Evolutionary conservation across 2,329 filamentous ascomycete species (phyloP).

Genomic region (Colletotrichum somersetense): DNA sequence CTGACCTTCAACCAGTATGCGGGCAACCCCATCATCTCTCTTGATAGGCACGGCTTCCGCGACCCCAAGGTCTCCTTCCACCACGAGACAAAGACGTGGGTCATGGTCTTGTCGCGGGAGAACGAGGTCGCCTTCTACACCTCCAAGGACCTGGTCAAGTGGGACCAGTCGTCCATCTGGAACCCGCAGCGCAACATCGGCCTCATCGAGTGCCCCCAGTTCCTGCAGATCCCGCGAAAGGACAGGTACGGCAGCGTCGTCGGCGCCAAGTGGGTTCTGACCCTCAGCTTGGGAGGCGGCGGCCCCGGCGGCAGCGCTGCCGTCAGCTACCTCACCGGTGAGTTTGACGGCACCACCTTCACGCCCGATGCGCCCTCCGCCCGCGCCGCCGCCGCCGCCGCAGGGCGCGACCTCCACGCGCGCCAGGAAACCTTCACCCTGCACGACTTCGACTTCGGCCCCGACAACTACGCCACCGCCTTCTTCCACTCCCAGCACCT

Average conservation of each 20-base stretch:
- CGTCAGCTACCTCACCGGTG: constrained; percentile 41
- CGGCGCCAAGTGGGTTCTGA: constrained; percentile 39
- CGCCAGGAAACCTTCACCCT: constrained; percentile 42
- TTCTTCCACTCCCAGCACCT: constrained; percentile 47
- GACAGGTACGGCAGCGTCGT: constrained; percentile 59
- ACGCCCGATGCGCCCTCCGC: constrained; percentile 29
- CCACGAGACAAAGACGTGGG: constrained; percentile 61
- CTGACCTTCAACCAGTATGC: constrained; percentile 72
- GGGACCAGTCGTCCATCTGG: constrained; percentile 55
- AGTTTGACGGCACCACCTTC: constrained; percentile 40
- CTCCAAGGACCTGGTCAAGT: constrained; percentile 68
- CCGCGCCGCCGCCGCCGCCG: not conserved
- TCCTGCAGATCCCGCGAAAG: constrained; percentile 55
- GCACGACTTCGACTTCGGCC: constrained; percentile 51
- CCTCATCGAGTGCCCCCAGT: constrained; percentile 53
- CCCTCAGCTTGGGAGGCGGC: constrained; percentile 38
- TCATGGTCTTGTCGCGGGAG: constrained; percentile 69
- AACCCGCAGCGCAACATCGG: constrained; percentile 55
- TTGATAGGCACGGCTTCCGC: constrained; percentile 68
- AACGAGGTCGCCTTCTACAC: constrained; percentile 72
- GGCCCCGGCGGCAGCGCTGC: constrained; percentile 33
- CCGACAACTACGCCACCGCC: constrained; percentile 54
- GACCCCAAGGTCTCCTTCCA: constrained; percentile 76
- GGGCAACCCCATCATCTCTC: constrained; percentile 70
- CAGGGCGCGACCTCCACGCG: not conserved